Percentiles rank a stretch among this genome's conserved stretches.
Evolutionary conservation across 768 basidiomycete species (phyloP).

Genomic region (Cystofilobasidium macerans): DNA sequence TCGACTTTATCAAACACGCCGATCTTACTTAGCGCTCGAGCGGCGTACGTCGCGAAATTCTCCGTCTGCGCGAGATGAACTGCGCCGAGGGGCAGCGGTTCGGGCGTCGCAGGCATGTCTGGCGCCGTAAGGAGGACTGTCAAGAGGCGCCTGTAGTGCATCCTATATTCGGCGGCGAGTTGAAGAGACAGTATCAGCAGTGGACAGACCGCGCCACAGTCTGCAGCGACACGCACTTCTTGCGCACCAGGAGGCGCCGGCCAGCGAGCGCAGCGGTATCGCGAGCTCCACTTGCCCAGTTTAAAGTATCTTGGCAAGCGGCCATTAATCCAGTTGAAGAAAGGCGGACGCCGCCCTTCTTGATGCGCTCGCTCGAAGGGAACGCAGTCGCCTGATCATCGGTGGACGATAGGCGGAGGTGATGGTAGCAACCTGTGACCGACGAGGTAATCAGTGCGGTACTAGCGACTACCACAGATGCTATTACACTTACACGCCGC

Average conservation of each 20-base stretch:
- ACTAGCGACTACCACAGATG: background rate
- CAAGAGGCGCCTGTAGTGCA: background rate
- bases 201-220: background rate
- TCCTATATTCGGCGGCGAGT: background rate
- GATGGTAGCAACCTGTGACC: conserved; percentile 6
- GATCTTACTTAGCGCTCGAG: background rate
- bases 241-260: background rate
- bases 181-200: background rate
- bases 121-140: background rate
- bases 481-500: background rate
- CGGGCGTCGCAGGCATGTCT: background rate
- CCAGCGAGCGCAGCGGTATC: background rate
- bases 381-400: background rate
- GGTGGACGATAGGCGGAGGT: background rate
- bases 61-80: background rate
- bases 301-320: background rate
- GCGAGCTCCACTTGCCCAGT: background rate
- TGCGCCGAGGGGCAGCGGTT: background rate
- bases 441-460: too few species aligned
- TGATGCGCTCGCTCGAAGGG: conserved; percentile 1
- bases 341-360: background rate
- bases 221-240: background rate
- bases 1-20: background rate
- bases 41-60: background rate
- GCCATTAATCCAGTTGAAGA: conserved; percentile 5